Percentiles rank a stretch among this genome's conserved stretches.
phyloP scores from a whole-genome alignment of 78 protist genomes.

The Dictyostelium capitatum region DNA sequence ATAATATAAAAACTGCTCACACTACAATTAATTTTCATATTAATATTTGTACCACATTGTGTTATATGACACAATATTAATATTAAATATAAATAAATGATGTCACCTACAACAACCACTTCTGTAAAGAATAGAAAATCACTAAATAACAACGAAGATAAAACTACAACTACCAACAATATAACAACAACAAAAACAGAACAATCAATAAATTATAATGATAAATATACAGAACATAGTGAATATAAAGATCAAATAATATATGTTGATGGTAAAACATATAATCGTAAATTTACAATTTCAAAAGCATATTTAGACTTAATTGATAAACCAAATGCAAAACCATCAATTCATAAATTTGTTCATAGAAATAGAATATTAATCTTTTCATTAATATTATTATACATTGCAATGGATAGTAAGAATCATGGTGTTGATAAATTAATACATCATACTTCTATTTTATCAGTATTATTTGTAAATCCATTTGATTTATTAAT shows the following conservation, averaged over 20 bases:
- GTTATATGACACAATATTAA: too few species aligned
- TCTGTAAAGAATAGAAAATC: too few species aligned
- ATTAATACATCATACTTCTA: conserved; percentile 3
- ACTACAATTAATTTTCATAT: too few species aligned
- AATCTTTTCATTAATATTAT: conserved; percentile 13
- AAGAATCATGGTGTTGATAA: conserved; percentile 21
- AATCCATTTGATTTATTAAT: conserved; percentile 41
- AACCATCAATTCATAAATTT: conserved; percentile 29
- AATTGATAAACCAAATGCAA: conserved; percentile 18
- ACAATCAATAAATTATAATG: too few species aligned
- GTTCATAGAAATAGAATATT: conserved; percentile 53
- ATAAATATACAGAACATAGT: too few species aligned
- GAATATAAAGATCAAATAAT: not conserved
- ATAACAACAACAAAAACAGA: too few species aligned
- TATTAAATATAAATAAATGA: too few species aligned
- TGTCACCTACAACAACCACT: too few species aligned
- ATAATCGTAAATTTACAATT: conserved; percentile 29
- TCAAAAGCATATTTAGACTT: conserved; percentile 59
- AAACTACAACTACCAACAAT: too few species aligned
- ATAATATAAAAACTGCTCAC: too few species aligned
- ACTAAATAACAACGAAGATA: too few species aligned
- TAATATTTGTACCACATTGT: too few species aligned
- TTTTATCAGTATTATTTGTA: not conserved
- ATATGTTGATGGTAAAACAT: conserved; percentile 5
- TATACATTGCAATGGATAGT: conserved; percentile 11